Evolutionary conservation across 148 eudicot species (phyloP).

Genomic region (Arctostaphylos glauca): DNA sequence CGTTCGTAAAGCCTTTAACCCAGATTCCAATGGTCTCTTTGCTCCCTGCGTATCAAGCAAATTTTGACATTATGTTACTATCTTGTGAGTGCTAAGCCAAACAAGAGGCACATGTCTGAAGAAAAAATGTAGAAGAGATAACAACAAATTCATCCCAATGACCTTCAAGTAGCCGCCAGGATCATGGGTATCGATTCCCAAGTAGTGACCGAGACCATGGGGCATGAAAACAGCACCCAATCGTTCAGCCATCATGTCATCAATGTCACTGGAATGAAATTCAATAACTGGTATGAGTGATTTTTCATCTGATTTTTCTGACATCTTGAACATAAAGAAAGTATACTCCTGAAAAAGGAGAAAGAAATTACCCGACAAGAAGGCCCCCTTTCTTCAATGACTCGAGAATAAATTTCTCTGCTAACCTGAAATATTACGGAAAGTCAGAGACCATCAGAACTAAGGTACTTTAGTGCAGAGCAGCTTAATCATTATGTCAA

Average conservation of each 20-base stretch:
- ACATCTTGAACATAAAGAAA: neutral
- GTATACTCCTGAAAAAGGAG: neutral
- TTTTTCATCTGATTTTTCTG: constrained; percentile 9
- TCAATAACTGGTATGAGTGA: constrained; percentile 14
- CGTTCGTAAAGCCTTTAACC: constrained; percentile 79
- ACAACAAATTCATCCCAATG: constrained; percentile 3
- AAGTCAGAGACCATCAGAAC: neutral
- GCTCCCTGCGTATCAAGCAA: constrained; percentile 53
- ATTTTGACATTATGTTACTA: neutral
- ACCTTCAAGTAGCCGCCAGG: constrained; percentile 97
- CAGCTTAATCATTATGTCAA: neutral
- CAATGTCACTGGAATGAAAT: constrained; percentile 49
- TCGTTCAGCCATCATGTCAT: constrained; percentile 81
- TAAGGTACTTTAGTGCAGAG: constrained; percentile 3
- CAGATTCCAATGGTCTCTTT: constrained; percentile 76
- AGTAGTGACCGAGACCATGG: constrained; percentile 96
- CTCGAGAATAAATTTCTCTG: constrained; percentile 67
- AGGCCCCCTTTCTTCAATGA: constrained; percentile 69
- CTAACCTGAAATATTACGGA: constrained; percentile 50
- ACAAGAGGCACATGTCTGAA: neutral
- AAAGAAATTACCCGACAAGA: constrained; percentile 56
- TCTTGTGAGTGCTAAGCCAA: neutral
- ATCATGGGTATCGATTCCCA: constrained; percentile 98
- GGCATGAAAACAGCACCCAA: constrained; percentile 96
- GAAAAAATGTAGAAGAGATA: neutral